Base-by-base conservation (phyloP, 163 green algal genomes). In the Chlamydomonas reinhardtii region DNA sequence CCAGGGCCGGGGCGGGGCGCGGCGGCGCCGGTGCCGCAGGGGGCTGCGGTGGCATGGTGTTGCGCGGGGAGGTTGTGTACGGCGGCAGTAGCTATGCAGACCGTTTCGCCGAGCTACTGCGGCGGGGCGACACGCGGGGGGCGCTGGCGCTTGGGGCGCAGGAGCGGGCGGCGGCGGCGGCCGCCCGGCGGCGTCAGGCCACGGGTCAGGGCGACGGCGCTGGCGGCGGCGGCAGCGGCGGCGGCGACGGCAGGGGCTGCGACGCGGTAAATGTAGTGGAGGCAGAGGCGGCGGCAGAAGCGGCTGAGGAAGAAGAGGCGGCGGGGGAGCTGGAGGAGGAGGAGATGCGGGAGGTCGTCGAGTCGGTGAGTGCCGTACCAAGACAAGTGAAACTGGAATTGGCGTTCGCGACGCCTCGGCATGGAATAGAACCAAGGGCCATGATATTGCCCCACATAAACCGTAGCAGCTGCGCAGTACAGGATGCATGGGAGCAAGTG, bases 341-440 rank as follows among this genome's bases (percentile, higher is more conserved):
- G 39, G 77, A 84, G 77, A 84, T 84, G 77, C 39, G 77, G 17
- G 77, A 68, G 43, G 43, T 84, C n/a, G n/a, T 84, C 6, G 56
- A 66, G 29, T 27, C 61, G 75, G 75, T 83, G 75, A 43, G 39
- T 48, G n/a, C n/a, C n/a, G n/a, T n/a, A n/a, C n/a, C n/a, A n/a
- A n/a, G n/a, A n/a, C n/a, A n/a, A n/a, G n/a, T n/a, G n/a, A n/a
- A n/a, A n/a, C n/a, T n/a, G n/a, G n/a, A n/a, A n/a, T n/a, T n/a
- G n/a, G n/a, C n/a, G n/a, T n/a, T n/a, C n/a, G n/a, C n/a, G n/a
- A n/a, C n/a, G n/a, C n/a, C n/a, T n/a, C n/a, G n/a, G n/a, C n/a
- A n/a, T n/a, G n/a, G n/a, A n/a, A n/a, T n/a, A n/a, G n/a, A n/a
- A n/a, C n/a, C n/a, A n/a, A n/a, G n/a, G n/a, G n/a, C n/a, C n/a